Percentiles rank a stretch among this genome's conserved stretches.
Evolutionary conservation across 139 green algal species (phyloP).

Genomic region (Chlorella vulgaris): DNA sequence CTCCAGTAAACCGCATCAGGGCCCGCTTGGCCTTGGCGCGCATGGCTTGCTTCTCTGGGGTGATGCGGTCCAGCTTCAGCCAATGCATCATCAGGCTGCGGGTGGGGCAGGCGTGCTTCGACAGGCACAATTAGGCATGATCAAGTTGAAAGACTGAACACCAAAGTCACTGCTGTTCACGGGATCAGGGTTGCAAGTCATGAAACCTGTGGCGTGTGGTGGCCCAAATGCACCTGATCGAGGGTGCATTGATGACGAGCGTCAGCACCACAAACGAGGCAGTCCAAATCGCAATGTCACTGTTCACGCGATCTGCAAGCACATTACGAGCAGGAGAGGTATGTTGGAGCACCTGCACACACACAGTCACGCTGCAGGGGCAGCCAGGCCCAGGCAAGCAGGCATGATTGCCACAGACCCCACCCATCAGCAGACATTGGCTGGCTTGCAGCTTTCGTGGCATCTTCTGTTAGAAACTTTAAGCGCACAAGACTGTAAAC

Average conservation of each 20-base stretch:
- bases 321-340: background rate
- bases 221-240: conserved; percentile 16
- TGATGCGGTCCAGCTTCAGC: conserved; percentile 34
- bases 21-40: conserved; percentile 61
- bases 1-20: conserved; percentile 61
- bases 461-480: too few species aligned
- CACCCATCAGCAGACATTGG: background rate
- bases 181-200: too few species aligned
- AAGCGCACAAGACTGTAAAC: background rate
- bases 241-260: conserved; percentile 81
- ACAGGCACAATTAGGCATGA: background rate
- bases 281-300: conserved; percentile 77
- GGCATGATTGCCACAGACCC: too few species aligned
- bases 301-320: conserved; percentile 38
- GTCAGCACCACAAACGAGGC: conserved; percentile 83
- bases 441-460: background rate
- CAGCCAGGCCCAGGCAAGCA: too few species aligned
- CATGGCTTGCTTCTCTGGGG: conserved; percentile 33
- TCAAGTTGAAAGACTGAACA: too few species aligned
- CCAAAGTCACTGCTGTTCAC: too few species aligned
- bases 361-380: too few species aligned
- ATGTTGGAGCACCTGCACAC: too few species aligned
- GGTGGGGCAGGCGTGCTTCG: background rate
- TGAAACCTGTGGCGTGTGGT: background rate
- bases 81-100: conserved; percentile 48